Percentiles rank a stretch among this genome's conserved stretches.
Evolutionary conservation across 768 basidiomycete genomes (phyloP).

Genomic region (Pleurotus ostreatus): DNA sequence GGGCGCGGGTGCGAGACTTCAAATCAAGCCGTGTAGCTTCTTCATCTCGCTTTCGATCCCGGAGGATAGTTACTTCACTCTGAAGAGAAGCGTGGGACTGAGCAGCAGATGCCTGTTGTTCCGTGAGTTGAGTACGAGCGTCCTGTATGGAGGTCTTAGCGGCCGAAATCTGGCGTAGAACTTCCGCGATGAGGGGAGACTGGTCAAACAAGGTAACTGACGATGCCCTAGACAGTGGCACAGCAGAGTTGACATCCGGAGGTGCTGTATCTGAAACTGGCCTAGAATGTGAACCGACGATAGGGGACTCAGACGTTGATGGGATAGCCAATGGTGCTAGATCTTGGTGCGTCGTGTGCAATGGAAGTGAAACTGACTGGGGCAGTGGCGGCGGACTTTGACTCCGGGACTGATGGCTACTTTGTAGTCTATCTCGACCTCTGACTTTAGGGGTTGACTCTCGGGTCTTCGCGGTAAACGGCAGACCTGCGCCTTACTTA

Average conservation of each 20-base stretch:
- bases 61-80: constrained; percentile 65
- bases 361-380: constrained; percentile 74
- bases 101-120: constrained; percentile 51
- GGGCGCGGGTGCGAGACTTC: constrained; percentile 74
- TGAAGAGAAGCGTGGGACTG: constrained; percentile 67
- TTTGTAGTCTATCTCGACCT: constrained; percentile 53
- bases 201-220: constrained; percentile 50
- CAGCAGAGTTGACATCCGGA: constrained; percentile 13
- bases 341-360: constrained; percentile 51
- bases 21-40: constrained; percentile 75
- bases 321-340: constrained; percentile 19
- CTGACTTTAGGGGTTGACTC: constrained; percentile 53
- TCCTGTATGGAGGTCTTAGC: constrained; percentile 63
- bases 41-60: constrained; percentile 77
- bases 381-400: constrained; percentile 82
- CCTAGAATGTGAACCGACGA: constrained; percentile 17
- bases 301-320: constrained; percentile 15
- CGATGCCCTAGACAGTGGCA: constrained; percentile 31
- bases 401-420: constrained; percentile 43
- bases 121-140: constrained; percentile 63
- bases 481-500: constrained; percentile 34
- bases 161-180: constrained; percentile 67
- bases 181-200: constrained; percentile 67
- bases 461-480: constrained; percentile 46
- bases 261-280: constrained; percentile 19